These are phyloP conservation scores for Coprinopsis strossmayeri DNA, from an alignment of 768 basidiomycete species.

Conservation along the genomic window DNA sequence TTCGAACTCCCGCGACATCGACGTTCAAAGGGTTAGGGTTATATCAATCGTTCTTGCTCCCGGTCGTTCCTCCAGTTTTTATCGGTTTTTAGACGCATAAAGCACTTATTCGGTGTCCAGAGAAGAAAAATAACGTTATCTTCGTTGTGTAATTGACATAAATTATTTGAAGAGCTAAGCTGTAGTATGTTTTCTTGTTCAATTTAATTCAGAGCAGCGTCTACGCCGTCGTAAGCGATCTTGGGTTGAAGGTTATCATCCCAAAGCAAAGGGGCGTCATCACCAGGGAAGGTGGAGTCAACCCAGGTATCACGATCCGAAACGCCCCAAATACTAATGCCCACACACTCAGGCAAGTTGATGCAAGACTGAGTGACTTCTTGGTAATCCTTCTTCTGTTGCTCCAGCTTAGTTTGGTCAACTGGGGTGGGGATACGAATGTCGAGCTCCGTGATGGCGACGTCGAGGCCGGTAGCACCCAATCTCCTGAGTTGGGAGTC, in stretches of 20 bases:
- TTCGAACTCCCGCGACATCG: too few species aligned
- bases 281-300: slow-evolving; percentile 11
- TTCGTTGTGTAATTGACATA: too few species aligned
- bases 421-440: slow-evolving; percentile 52
- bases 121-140: too few species aligned
- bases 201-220: slow-evolving; percentile 10
- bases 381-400: slow-evolving; percentile 54
- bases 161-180: too few species aligned
- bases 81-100: too few species aligned
- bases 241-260: slow-evolving; percentile 22
- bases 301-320: slow-evolving; percentile 34
- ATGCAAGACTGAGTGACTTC: slow-evolving; percentile 51
- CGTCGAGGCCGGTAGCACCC: slow-evolving; percentile 55
- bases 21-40: too few species aligned
- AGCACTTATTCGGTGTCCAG: too few species aligned
- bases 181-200: too few species aligned
- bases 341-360: slow-evolving; percentile 33
- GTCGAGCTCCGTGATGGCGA: slow-evolving; percentile 66
- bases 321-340: slow-evolving; percentile 41
- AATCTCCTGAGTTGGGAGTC: slow-evolving; percentile 44
- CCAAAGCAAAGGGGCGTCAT: slow-evolving; percentile 20
- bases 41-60: too few species aligned
- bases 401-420: slow-evolving; percentile 38
- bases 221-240: slow-evolving; percentile 24
- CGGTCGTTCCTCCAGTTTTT: too few species aligned